Base-by-base conservation (phyloP, 768 basidiomycete species). In the Leucocoprinus sp. region DNA sequence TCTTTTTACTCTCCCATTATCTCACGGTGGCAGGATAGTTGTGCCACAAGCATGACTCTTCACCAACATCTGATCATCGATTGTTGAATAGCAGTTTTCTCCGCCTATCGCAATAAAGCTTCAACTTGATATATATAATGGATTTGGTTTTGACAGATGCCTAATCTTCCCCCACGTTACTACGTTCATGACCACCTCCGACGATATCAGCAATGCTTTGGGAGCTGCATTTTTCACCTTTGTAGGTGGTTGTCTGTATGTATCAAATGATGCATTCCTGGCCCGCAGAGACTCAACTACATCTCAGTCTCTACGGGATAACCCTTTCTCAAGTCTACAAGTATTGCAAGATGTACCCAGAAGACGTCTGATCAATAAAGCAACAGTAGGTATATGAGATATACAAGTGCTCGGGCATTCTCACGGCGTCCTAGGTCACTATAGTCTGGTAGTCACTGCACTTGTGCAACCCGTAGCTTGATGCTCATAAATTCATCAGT, bases 141-240 rank as follows among this genome's bases (percentile, higher is more conserved):
- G 23, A 5, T 6, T 22, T n/a, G 17, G 14, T 15, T 38, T 26
- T 27, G 34, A 36, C 46, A 36, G 33, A 19, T 34, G 11, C 19
- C 31, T 31, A 17, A 34, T 38, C n/a, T 40, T 28, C 39, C 34
- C 27, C 28, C 26, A 19, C 9, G 1, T 21, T 21, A 7, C 17
- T 27, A 17, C 8, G 21, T 4, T 19, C 31, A 38, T 48, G 46
- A 8, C 27, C 19, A 29, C 36, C 33, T 11, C 5, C 0, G 33
- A 35, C 11, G 33, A 48, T 14, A 17, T 48, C 11, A 37, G 23
- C 39, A 35, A 26, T 5, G 29, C 46, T 5, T 15, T 48, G 19
- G 46, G 46, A 23, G 46, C 46, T 3, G 39, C 46, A 5, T 48
- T 48, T 28, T 48, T 48, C 40, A 48, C 46, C 18, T 48, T 48